Base-by-base conservation (phyloP, 495 filamentous ascomycete species). In the Podospora anserina region DNA sequence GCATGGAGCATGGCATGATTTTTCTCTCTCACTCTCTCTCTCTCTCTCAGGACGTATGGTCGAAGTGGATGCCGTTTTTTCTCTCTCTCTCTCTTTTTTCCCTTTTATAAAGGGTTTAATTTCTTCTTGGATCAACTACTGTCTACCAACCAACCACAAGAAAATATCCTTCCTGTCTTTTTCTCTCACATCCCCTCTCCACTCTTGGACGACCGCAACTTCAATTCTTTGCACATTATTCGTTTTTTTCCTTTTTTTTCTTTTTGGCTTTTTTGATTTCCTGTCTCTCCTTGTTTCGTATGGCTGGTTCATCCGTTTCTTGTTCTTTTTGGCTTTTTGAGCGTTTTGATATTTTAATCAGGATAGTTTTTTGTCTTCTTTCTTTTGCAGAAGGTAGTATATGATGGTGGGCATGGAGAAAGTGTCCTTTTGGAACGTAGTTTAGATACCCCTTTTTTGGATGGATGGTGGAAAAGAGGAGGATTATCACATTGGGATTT, bases 1-100 rank as follows among this genome's bases (percentile, higher is more conserved):
- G 59, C 28, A 44, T 58, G 55, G 57, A 20, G 28, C 28, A 64
- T 34, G 55, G 54, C 27, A 34, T 69, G 59, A 66, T 66, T 63
- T 63, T 67, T 55, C 18, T 49, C 66, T 71, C 62, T 69, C 67
- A 65, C 67, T 69, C 19, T 61, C 53, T 65, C 56, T 69, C 57
- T 68, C 59, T 32, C 20, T 30, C 26, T 4, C 16, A 9, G 26
- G 59, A 20, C 30, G 16, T 30, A 5, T 49, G 39, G 39, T 49
- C 18, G 39, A 49, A 18, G 13, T 28, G n/a, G 59, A 30, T 23
- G 20, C 16, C 26, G 16, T 61, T 61, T 61, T n/a, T 34, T 15
- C 32, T 28, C 30, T 61, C 16, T 61, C 59, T 18, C 30, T 32
- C 30, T 32, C 30, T 32, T 7, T 32, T 1, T 32, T 32, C 7